Conservation (phyloP, 1,284 basidiomycete genomes). For the Microbotryum scabiosae region DNA sequence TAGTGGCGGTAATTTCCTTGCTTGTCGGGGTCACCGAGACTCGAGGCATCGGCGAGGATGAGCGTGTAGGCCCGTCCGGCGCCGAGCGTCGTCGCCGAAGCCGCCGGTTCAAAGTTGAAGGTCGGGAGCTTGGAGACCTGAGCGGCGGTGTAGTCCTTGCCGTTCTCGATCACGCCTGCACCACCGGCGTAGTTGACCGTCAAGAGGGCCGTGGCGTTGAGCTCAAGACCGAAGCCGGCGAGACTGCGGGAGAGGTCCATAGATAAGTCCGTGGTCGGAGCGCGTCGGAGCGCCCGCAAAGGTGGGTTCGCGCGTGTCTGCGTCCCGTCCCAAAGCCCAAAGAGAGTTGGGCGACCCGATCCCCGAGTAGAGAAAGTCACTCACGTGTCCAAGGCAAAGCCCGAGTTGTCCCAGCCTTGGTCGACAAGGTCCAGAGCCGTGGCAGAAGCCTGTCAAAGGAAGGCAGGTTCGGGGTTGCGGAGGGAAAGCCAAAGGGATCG, state of each 20-base stretch:
- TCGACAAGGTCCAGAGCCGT: no score
- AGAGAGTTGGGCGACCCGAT: no score
- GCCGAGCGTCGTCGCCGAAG: background rate
- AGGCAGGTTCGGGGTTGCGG: no score
- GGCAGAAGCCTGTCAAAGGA: no score
- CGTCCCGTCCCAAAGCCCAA: no score
- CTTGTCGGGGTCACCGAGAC: conserved; percentile 12
- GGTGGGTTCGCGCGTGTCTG: no score
- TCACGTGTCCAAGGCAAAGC: no score
- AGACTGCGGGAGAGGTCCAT: conserved; percentile 3
- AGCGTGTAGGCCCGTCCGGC: conserved; percentile 47
- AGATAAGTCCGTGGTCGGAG: no score
- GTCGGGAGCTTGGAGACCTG: background rate
- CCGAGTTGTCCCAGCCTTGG: no score
- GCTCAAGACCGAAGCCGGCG: conserved; percentile 27
- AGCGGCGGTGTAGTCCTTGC: background rate
- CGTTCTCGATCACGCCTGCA: conserved; percentile 5
- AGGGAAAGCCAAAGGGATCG: no score
- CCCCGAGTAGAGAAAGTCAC: no score
- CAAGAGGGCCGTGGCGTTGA: conserved; percentile 28
- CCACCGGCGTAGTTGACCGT: conserved; percentile 18
- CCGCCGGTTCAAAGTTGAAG: background rate
- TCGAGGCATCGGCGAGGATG: conserved; percentile 56
- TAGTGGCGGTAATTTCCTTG: conserved; percentile 52
- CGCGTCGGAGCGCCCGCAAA: no score